A percentile compares a stretch with the other conserved stretches of the same genome.
Evolutionary conservation across 768 basidiomycete genomes (phyloP).

Genomic region (Filobasidium wieringae): DNA sequence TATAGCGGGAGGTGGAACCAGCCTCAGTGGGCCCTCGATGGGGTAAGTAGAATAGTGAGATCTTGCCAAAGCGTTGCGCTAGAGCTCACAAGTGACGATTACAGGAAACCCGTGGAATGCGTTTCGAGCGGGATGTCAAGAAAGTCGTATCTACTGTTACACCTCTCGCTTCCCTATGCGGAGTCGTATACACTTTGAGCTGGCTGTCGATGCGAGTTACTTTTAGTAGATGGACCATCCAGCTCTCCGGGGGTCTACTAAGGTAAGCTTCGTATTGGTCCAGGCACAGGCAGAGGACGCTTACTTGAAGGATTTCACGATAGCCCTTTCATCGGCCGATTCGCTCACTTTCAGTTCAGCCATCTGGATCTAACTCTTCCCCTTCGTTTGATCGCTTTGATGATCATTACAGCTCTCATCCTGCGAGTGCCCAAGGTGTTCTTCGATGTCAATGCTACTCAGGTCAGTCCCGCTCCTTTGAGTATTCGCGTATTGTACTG

Average conservation of each 20-base stretch:
- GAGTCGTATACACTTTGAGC: neutral
- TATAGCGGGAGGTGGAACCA: slow-evolving; percentile 11
- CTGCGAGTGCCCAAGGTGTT: slow-evolving; percentile 17
- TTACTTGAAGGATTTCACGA: neutral
- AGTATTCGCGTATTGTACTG: neutral
- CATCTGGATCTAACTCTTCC: neutral
- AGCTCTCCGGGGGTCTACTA: slow-evolving; percentile 1
- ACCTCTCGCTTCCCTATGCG: neutral
- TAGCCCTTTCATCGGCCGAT: slow-evolving; percentile 9
- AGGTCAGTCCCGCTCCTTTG: slow-evolving; percentile 16
- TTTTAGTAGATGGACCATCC: neutral
- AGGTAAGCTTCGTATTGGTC: neutral
- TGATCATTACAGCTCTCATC: slow-evolving; percentile 2
- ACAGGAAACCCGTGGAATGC: neutral
- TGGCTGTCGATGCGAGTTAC: neutral
- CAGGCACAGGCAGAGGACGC: neutral
- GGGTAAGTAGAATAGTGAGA: neutral
- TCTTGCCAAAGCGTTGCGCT: neutral
- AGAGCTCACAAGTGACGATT: neutral
- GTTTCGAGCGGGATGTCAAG: slow-evolving; percentile 1
- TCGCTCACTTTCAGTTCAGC: neutral
- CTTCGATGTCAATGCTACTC: slow-evolving; percentile 26
- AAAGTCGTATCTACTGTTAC: neutral
- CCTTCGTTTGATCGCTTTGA: slow-evolving; percentile 1
- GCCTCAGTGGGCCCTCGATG: slow-evolving; percentile 5